Evolutionary conservation across 805 yeast genomes (phyloP).

Genomic region (Zygoascus flipseniorum): DNA sequence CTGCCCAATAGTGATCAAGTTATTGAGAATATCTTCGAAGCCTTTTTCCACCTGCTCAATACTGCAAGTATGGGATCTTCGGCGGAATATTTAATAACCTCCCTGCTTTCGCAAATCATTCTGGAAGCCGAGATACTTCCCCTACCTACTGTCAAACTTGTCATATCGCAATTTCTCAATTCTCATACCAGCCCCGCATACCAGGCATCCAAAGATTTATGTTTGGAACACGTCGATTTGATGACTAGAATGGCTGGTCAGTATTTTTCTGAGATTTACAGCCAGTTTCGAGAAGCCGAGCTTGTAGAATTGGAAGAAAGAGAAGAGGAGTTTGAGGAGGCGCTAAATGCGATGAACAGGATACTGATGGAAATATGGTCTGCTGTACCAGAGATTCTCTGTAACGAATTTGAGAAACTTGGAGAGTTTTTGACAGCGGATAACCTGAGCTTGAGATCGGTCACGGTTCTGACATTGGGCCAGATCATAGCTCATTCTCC

Average conservation of each 20-base stretch:
- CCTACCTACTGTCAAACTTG: slow-evolving; percentile 47
- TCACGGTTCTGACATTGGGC: slow-evolving; percentile 72
- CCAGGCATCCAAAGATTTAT: slow-evolving; percentile 55
- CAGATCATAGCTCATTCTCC: slow-evolving; percentile 43
- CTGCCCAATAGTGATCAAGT: slow-evolving; percentile 52
- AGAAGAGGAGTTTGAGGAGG: slow-evolving; percentile 20
- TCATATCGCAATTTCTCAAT: slow-evolving; percentile 54
- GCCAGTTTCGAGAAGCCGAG: slow-evolving; percentile 20
- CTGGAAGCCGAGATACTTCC: slow-evolving; percentile 65
- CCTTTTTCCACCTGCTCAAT: slow-evolving; percentile 48
- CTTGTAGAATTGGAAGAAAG: slow-evolving; percentile 15
- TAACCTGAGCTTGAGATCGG: slow-evolving; percentile 49
- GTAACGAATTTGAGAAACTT: slow-evolving; percentile 67
- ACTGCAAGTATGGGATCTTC: slow-evolving; percentile 33
- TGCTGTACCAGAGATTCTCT: slow-evolving; percentile 62
- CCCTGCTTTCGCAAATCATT: slow-evolving; percentile 65
- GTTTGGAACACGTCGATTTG: slow-evolving; percentile 62
- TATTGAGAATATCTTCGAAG: slow-evolving; percentile 47
- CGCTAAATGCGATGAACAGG: slow-evolving; percentile 52
- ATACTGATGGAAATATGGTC: slow-evolving; percentile 66
- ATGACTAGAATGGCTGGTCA: slow-evolving; percentile 71
- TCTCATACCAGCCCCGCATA: slow-evolving; percentile 29
- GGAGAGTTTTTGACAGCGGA: slow-evolving; percentile 69
- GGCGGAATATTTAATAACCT: slow-evolving; percentile 50
- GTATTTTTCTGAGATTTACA: slow-evolving; percentile 64